Conservation (phyloP, 75 land plant genomes). For the Pseudotsuga menziesii region DNA sequence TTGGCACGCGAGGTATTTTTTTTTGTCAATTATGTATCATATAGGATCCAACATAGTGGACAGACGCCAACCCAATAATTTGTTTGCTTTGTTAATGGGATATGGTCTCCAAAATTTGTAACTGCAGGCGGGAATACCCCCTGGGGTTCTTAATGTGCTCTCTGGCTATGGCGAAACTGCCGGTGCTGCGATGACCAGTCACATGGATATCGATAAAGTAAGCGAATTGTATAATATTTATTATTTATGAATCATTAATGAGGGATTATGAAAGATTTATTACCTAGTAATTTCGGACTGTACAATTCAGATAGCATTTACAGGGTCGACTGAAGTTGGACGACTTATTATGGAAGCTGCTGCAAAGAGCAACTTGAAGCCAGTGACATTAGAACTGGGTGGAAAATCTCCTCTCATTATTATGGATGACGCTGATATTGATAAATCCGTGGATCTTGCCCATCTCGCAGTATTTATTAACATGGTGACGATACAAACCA, state of each 20-base stretch:
- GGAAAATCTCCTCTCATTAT: conserved; percentile 31
- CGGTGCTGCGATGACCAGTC: conserved; percentile 77
- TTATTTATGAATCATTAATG: too few relatives aligned
- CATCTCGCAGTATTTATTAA: conserved; percentile 13
- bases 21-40: too few relatives aligned
- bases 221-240: neutral
- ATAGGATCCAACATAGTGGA: too few relatives aligned
- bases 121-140: too few relatives aligned
- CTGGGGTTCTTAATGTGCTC: conserved; percentile 40
- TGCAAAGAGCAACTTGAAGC: conserved; percentile 31
- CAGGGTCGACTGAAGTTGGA: conserved; percentile 84
- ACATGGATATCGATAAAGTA: conserved; percentile 95
- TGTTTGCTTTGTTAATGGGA: too few relatives aligned
- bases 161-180: conserved; percentile 84
- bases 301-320: conserved; percentile 68
- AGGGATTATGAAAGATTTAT: neutral
- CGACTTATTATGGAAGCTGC: conserved; percentile 28
- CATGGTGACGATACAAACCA: conserved; percentile 2
- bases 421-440: conserved; percentile 27
- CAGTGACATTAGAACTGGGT: conserved; percentile 32
- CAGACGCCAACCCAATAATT: too few relatives aligned
- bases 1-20: conserved; percentile 52
- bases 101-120: too few relatives aligned
- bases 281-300: neutral
- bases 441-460: conserved; percentile 24